Percentiles rank a stretch among this genome's conserved stretches.
These are phyloP conservation scores for Sarocladium brachiariae DNA, from an alignment of 2,329 filamentous ascomycete species.

Conservation along the genomic window DNA sequence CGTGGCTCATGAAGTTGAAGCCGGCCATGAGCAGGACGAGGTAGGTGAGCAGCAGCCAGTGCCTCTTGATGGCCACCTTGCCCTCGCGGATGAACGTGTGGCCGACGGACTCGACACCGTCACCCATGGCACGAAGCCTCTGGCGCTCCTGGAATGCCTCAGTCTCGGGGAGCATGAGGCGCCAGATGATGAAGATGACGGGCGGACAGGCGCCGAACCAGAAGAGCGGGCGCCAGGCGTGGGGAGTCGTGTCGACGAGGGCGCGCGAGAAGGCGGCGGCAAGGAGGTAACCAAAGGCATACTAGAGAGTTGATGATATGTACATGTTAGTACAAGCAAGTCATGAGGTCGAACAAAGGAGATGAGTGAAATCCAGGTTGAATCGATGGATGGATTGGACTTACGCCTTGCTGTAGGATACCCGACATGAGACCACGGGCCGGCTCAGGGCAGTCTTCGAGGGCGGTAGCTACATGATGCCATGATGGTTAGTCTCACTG, in stretches of 20 bases:
- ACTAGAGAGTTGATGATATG: constrained; percentile 33
- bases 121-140: constrained; percentile 41
- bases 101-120: constrained; percentile 34
- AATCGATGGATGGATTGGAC: constrained; percentile 12
- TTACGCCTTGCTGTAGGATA: constrained; percentile 63
- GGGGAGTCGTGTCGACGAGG: constrained; percentile 67
- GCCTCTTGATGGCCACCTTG: constrained; percentile 67
- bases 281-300: constrained; percentile 58
- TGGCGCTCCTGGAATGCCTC: constrained; percentile 62
- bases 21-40: constrained; percentile 75
- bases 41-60: constrained; percentile 77
- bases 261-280: constrained; percentile 54
- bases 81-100: constrained; percentile 65
- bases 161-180: constrained; percentile 73
- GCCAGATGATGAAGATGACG: constrained; percentile 71
- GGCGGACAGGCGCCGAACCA: constrained; percentile 85
- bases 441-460: constrained; percentile 65
- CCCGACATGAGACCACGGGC: constrained; percentile 69
- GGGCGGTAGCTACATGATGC: constrained; percentile 51
- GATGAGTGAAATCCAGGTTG: not conserved
- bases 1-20: constrained; percentile 88
- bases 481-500: no score
- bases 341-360: no score
- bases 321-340: no score
- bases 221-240: constrained; percentile 78